phyloP scores from a whole-genome alignment of 768 basidiomycete species.

The Mycena maculata region DNA sequence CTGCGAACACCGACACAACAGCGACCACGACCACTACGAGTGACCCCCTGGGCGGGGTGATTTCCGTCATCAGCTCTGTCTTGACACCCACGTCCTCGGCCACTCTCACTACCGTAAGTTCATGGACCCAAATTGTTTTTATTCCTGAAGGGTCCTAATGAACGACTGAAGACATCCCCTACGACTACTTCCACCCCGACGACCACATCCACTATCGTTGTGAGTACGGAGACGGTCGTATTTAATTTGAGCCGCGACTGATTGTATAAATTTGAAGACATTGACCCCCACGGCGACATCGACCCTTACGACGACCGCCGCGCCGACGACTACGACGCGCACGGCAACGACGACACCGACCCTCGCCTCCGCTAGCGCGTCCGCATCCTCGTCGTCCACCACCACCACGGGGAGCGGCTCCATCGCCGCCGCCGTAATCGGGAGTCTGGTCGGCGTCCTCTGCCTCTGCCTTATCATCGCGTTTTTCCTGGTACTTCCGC shows the following conservation, averaged over 20 bases:
- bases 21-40: no score
- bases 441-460: slow-evolving; percentile 9
- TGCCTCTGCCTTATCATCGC: slow-evolving; percentile 13
- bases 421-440: slow-evolving; percentile 15
- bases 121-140: neutral
- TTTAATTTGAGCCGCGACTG: no score
- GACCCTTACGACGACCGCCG: neutral
- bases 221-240: neutral
- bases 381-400: slow-evolving; percentile 4
- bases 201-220: neutral
- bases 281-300: neutral
- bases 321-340: neutral
- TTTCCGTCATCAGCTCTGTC: no score
- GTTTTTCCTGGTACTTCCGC: slow-evolving; percentile 28
- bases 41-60: no score
- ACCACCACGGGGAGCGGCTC: neutral
- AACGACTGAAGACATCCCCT: no score
- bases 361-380: neutral
- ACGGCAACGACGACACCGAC: neutral
- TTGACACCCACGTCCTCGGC: no score
- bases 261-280: neutral
- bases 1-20: no score
- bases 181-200: neutral
- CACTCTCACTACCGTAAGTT: neutral
- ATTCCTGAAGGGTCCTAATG: neutral